Conservation (phyloP, 1,284 basidiomycete genomes). For the Grifola frondosa region DNA sequence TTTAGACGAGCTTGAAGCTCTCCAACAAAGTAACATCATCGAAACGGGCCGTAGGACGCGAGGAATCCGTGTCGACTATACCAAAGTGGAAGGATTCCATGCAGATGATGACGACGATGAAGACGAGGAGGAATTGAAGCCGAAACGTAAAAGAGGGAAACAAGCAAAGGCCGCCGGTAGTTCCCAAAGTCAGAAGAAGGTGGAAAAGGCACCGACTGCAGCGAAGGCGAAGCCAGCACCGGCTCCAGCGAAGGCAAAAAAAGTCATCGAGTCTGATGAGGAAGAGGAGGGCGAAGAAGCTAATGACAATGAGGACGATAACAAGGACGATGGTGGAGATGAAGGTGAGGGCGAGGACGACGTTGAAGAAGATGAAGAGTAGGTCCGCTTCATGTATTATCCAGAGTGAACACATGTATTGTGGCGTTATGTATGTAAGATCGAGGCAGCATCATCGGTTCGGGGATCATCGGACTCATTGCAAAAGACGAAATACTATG, state of each 20-base stretch:
- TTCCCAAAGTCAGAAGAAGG: constrained; percentile 16
- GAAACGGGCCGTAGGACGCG: constrained; percentile 33
- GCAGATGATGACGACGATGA: constrained; percentile 31
- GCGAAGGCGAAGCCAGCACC: constrained; percentile 15
- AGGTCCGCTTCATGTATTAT: background rate
- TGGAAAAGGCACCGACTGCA: constrained; percentile 7
- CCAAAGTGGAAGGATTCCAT: constrained; percentile 30
- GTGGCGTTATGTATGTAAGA: background rate
- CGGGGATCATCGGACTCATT: too few species aligned
- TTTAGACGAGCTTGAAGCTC: constrained; percentile 32
- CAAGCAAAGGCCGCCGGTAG: constrained; percentile 11
- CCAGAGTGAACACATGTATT: background rate
- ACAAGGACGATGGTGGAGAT: constrained; percentile 27
- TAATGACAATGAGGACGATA: constrained; percentile 13
- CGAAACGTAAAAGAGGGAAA: constrained; percentile 17
- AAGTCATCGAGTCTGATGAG: constrained; percentile 28
- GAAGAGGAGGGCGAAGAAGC: constrained; percentile 21
- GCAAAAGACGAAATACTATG: too few species aligned
- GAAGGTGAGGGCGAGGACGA: constrained; percentile 18
- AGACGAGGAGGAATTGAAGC: constrained; percentile 23
- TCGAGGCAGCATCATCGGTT: background rate
- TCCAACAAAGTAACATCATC: constrained; percentile 32
- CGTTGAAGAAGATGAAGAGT: background rate
- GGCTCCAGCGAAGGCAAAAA: constrained; percentile 21
- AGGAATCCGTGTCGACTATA: constrained; percentile 37